These are phyloP conservation scores for Zasmidium citrigriseum DNA, from an alignment of 2,329 filamentous ascomycete species.

Conservation along the genomic window DNA sequence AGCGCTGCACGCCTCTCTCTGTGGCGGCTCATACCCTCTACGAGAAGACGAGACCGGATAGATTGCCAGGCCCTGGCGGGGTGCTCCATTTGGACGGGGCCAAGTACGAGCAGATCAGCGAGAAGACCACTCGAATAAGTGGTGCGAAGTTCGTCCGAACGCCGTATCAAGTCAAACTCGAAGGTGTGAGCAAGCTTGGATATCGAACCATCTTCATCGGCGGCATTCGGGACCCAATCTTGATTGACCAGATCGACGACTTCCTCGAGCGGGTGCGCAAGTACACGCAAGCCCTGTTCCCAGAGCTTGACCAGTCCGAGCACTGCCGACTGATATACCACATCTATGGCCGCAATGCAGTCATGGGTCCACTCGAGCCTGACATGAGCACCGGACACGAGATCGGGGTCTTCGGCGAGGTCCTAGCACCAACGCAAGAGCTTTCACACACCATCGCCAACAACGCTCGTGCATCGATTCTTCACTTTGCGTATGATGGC, in stretches of 20 bases:
- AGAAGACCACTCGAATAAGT: conserved; percentile 1
- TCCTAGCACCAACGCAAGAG: conserved; percentile 2
- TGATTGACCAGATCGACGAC: conserved; percentile 23
- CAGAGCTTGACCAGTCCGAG: conserved; percentile 4
- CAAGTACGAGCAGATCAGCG: conserved; percentile 6
- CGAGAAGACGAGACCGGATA: conserved; percentile 56
- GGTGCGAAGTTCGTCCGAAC: conserved; percentile 1
- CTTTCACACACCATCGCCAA: conserved; percentile 1
- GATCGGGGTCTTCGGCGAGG: conserved; percentile 7
- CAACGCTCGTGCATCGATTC: not conserved
- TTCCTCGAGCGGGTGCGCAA: conserved; percentile 17
- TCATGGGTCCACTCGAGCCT: conserved; percentile 5
- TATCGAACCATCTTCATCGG: conserved; percentile 22
- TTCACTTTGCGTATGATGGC: not conserved
- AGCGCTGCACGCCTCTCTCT: conserved; percentile 49
- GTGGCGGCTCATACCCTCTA: conserved; percentile 59
- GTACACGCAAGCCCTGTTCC: conserved; percentile 14
- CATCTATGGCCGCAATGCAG: conserved; percentile 7
- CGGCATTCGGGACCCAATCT: conserved; percentile 20
- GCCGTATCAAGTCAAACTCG: conserved; percentile 23
- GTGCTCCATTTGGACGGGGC: conserved; percentile 18
- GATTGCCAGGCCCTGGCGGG: conserved; percentile 54
- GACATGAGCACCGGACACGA: conserved; percentile 1
- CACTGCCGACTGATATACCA: conserved; percentile 1
- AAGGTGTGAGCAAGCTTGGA: conserved; percentile 15